Evolutionary conservation across 1,284 basidiomycete genomes (phyloP), one percentile per base, ranked within the genome.

Genomic region (Ustilago hordei): DNA sequence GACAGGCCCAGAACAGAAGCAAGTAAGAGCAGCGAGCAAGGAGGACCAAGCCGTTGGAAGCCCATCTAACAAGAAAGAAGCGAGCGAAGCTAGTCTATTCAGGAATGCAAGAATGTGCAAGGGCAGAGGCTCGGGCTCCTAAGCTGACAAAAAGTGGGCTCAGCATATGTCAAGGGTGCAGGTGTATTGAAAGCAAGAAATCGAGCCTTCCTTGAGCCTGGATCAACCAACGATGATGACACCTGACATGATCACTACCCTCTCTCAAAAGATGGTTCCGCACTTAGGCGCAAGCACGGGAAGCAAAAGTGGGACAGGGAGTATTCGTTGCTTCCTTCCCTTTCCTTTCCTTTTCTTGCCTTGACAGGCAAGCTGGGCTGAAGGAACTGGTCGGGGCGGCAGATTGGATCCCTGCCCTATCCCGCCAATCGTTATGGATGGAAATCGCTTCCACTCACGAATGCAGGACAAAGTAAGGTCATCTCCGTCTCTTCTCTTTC

Each of bases 141-240:
- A 15, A 45, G 31, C 15, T 50, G 48, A 50, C 28, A 31, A 12
- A 39, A 50, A 50, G 28, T 31, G 13, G 31, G 28, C 8, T 50
- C 48, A 50, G 48, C 48, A 50, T 28, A 50, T 50, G 48, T 31
- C 48, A 17, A 50, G n/a, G 28, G 31, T 32, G 31, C 48, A 9
- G 9, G 38, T 39, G 11, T 9, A 39, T 17, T 11, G 4, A 15
- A 17, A 50, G 8, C 23, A 1, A 50, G 48, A 32, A 28, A 15
- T 50, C 48, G 48, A 50, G 48, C 28, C 31, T 32, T 12, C 5
- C 5, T 9, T 48, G 11, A 13, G 23, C 23, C 47, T 9, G 23
- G 12, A 8, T 48, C 47, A 23, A 50, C 3, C 48, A 39, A 32
- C 55, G 41, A 69, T 69, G 66, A 69, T 69, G 66, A 62, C 55